A percentile compares a stretch with the other conserved stretches of the same genome.
phyloP scores from a whole-genome alignment of 2,329 filamentous ascomycete species.

The Pezizomycotina sp. region DNA sequence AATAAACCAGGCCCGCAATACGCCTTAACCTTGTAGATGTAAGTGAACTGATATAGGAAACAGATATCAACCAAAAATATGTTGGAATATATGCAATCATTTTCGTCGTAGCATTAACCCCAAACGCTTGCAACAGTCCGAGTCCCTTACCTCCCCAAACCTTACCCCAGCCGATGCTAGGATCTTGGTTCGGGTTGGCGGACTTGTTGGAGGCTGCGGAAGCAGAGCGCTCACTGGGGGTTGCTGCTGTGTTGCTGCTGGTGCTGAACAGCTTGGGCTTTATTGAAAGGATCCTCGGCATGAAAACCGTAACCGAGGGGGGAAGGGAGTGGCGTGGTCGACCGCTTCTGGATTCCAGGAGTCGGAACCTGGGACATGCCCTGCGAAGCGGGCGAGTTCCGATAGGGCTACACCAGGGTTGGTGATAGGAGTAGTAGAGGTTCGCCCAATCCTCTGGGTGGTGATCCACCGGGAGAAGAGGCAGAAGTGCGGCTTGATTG shows the following conservation, averaged over 20 bases:
- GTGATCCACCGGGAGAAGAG: constrained; percentile 70
- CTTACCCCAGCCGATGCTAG: constrained; percentile 24
- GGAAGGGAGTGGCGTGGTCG: constrained; percentile 83
- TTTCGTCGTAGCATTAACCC: constrained; percentile 20
- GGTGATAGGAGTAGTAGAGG: constrained; percentile 39
- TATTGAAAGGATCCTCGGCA: constrained; percentile 36
- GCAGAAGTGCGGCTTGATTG: constrained; percentile 63
- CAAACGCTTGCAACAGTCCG: constrained; percentile 25
- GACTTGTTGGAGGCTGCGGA: constrained; percentile 25
- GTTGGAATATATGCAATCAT: constrained; percentile 10
- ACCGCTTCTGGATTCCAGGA: constrained; percentile 51
- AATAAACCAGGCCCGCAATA: constrained; percentile 20
- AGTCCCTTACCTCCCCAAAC: constrained; percentile 26
- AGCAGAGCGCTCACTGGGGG: constrained; percentile 24
- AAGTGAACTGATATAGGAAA: constrained; percentile 20
- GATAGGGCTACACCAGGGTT: constrained; percentile 64
- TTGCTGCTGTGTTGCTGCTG: constrained; percentile 16
- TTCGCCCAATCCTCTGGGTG: constrained; percentile 50
- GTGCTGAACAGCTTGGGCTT: constrained; percentile 28
- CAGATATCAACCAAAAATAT: constrained; percentile 17
- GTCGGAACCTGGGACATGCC: constrained; percentile 39
- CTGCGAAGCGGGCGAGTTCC: constrained; percentile 57
- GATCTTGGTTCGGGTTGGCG: constrained; percentile 21
- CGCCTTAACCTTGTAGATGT: constrained; percentile 19
- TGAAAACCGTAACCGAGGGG: constrained; percentile 57